A percentile compares a stretch with the other conserved stretches of the same genome.
Conservation (phyloP, 148 eudicot genomes). For the Silene latifolia region DNA sequence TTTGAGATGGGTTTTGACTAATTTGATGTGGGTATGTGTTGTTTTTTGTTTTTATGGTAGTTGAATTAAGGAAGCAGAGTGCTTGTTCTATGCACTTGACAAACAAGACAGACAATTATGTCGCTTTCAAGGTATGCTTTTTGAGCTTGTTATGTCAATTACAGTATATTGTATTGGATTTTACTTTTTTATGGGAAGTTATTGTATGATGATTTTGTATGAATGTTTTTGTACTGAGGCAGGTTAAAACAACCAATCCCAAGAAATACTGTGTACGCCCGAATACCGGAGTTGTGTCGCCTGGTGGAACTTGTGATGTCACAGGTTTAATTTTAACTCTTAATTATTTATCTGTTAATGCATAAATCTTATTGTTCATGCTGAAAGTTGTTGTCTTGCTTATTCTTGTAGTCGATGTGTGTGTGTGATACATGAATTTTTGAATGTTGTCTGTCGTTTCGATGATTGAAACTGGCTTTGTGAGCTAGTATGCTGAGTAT, state of each 20-base stretch:
- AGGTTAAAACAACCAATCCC: conserved; percentile 94
- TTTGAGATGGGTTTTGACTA: conserved; percentile 19
- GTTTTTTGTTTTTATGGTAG: conserved; percentile 29
- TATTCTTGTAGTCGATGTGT: background rate
- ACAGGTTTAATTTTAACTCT: conserved; percentile 45
- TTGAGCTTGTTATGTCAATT: background rate
- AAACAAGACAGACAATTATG: conserved; percentile 52
- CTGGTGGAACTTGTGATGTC: conserved; percentile 57
- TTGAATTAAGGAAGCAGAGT: conserved; percentile 65
- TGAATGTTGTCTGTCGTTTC: background rate
- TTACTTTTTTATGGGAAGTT: background rate
- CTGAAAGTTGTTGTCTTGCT: background rate
- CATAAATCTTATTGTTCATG: background rate
- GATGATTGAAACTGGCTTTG: background rate
- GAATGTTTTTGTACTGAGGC: conserved; percentile 3
- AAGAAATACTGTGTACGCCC: conserved; percentile 90
- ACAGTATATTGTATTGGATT: conserved; percentile 11
- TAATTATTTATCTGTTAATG: background rate
- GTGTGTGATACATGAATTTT: conserved; percentile 7
- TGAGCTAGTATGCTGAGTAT: background rate
- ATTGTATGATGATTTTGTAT: conserved; percentile 21
- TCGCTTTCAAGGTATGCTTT: conserved; percentile 65
- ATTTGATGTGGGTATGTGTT: conserved; percentile 26
- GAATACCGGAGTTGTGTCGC: conserved; percentile 70
- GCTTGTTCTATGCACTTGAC: conserved; percentile 53